Evolutionary conservation across 164 flowering plant species (phyloP).

Genomic region (Umbilicus rupestris): DNA sequence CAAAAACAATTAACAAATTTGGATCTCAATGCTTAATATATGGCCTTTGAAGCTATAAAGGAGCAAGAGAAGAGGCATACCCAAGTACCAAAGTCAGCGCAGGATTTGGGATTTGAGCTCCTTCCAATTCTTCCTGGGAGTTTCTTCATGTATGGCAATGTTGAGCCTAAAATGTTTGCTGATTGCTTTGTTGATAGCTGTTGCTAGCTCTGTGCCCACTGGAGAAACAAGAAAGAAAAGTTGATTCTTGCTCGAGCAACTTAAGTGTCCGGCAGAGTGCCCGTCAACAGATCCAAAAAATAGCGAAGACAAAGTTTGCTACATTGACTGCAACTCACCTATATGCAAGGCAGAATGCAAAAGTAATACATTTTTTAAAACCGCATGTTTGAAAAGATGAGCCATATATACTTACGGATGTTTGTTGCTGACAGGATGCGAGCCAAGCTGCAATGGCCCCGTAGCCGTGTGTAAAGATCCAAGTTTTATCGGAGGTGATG

Average conservation of each 20-base stretch:
- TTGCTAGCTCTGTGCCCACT: conserved; percentile 8
- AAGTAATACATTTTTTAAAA: conserved; percentile 16
- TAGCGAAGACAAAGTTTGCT: conserved; percentile 24
- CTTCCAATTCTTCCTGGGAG: too few species aligned
- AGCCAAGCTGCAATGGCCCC: conserved; percentile 50
- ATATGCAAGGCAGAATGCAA: conserved; percentile 34
- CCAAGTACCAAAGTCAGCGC: too few species aligned
- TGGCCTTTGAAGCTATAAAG: too few species aligned
- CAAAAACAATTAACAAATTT: too few species aligned
- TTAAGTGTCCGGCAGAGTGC: conserved; percentile 28
- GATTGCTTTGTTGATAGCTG: conserved; percentile 12
- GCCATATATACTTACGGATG: too few species aligned
- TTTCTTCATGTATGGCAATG: conserved; percentile 3
- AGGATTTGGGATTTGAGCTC: too few species aligned
- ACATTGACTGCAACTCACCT: conserved; percentile 26
- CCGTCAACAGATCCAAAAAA: conserved; percentile 16
- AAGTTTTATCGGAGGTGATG: conserved; percentile 65
- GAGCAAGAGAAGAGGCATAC: too few species aligned
- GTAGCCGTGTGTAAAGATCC: conserved; percentile 81
- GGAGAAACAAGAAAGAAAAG: conserved; percentile 8
- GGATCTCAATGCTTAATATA: too few species aligned
- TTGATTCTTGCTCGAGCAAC: conserved; percentile 16
- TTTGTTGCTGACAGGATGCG: conserved; percentile 22
- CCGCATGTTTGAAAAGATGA: too few species aligned
- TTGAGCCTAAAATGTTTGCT: conserved; percentile 7